A percentile compares a stretch with the other conserved stretches of the same genome.
phyloP scores from a whole-genome alignment of 1,284 basidiomycete genomes.

The Tremellales sp. region DNA sequence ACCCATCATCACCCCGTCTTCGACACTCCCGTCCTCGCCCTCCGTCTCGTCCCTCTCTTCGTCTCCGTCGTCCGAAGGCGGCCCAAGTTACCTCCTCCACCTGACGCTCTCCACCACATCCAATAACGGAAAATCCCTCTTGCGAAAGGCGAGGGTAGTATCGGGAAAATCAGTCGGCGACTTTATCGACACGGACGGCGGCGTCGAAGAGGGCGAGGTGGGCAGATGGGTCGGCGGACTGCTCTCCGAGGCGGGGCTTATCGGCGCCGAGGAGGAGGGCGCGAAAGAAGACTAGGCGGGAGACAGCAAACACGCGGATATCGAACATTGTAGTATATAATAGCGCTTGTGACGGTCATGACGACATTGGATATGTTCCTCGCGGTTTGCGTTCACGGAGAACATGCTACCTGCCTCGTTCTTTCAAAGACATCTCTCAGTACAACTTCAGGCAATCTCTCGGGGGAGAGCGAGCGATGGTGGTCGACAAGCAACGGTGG shows the following conservation, averaged over 20 bases:
- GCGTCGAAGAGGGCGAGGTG: slow-evolving; percentile 43
- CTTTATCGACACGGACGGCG: slow-evolving; percentile 40
- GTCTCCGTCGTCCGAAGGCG: slow-evolving; percentile 6
- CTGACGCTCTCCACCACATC: slow-evolving; percentile 38
- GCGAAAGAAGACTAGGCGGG: slow-evolving; percentile 27
- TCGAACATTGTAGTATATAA: too few relatives aligned
- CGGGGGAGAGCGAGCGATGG: too few relatives aligned
- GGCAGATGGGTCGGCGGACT: slow-evolving; percentile 34
- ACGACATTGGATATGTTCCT: too few relatives aligned
- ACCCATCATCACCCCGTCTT: slow-evolving; percentile 23
- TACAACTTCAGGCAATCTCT: too few relatives aligned
- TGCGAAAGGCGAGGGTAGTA: slow-evolving; percentile 38
- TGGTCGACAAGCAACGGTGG: too few relatives aligned
- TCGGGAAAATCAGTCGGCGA: slow-evolving; percentile 36
- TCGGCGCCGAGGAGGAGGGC: slow-evolving; percentile 31
- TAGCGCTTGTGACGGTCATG: too few relatives aligned
- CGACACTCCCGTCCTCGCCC: slow-evolving; percentile 14
- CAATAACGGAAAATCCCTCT: slow-evolving; percentile 43
- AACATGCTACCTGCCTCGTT: too few relatives aligned
- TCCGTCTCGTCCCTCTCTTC: slow-evolving; percentile 7
- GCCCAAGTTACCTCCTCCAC: slow-evolving; percentile 39
- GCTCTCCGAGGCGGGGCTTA: slow-evolving; percentile 37
- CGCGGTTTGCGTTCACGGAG: too few relatives aligned
- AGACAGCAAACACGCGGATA: too few relatives aligned
- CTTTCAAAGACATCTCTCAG: too few relatives aligned